These are phyloP conservation scores for Ophiostoma montium DNA, from an alignment of 2,329 filamentous ascomycete species.

Conservation along the genomic window DNA sequence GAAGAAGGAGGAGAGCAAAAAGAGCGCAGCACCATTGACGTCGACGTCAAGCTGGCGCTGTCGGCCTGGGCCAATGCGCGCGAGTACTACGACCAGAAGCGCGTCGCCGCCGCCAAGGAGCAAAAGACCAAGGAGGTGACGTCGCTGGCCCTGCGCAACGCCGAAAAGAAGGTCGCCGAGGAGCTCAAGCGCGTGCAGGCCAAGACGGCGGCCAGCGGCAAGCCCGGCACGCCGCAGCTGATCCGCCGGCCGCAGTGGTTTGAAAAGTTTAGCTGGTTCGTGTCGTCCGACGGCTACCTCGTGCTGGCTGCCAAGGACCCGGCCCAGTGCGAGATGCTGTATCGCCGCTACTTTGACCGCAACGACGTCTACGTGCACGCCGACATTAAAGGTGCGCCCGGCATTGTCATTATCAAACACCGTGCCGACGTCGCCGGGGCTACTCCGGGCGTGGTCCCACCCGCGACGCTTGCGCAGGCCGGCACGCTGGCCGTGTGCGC, in stretches of 20 bases:
- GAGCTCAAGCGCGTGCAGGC: slow-evolving; percentile 81
- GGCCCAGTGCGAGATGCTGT: slow-evolving; percentile 85
- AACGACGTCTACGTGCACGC: slow-evolving; percentile 89
- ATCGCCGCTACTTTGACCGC: slow-evolving; percentile 69
- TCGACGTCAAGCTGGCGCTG: slow-evolving; percentile 74
- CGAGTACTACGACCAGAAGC: slow-evolving; percentile 85
- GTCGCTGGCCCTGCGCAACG: slow-evolving; percentile 69
- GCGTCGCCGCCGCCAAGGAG: slow-evolving; percentile 70
- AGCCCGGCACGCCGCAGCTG: slow-evolving; percentile 60
- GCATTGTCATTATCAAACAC: slow-evolving; percentile 76
- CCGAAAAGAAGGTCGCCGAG: slow-evolving; percentile 73
- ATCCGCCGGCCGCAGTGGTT: slow-evolving; percentile 85
- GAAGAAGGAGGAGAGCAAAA: slow-evolving; percentile 22
- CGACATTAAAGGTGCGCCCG: slow-evolving; percentile 69
- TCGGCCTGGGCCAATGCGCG: slow-evolving; percentile 82
- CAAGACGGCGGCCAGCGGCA: slow-evolving; percentile 60
- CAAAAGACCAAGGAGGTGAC: slow-evolving; percentile 76
- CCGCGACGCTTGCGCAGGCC: slow-evolving; percentile 80
- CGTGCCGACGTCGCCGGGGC: slow-evolving; percentile 46
- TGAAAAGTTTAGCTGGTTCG: slow-evolving; percentile 91
- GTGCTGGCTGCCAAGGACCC: slow-evolving; percentile 80
- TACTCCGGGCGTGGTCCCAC: slow-evolving; percentile 69
- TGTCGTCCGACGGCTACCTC: slow-evolving; percentile 89
- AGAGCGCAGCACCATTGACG: slow-evolving; percentile 34
- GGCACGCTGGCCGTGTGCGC: slow-evolving; percentile 73